These are phyloP conservation scores for Karstenula rhodostoma DNA, from an alignment of 2,329 filamentous ascomycete species.

Conservation along the genomic window DNA sequence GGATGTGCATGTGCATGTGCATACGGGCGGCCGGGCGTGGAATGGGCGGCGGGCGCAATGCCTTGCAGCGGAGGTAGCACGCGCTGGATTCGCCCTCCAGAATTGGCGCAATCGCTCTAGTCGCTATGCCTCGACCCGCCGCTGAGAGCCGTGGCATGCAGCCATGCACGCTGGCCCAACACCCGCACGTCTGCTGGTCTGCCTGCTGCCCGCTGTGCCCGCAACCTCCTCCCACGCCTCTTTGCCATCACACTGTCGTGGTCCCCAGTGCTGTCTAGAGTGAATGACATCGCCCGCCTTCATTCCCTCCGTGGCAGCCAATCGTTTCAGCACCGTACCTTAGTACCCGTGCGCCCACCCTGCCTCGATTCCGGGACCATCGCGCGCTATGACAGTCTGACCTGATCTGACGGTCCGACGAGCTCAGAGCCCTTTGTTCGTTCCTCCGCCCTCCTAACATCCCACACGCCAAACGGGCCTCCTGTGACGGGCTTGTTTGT, in stretches of 20 bases:
- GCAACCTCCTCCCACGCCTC: constrained; percentile 14
- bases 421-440: constrained; percentile 45
- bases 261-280: neutral
- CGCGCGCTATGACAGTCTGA: constrained; percentile 52
- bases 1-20: no score
- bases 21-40: constrained; percentile 18
- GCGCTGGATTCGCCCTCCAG: constrained; percentile 39
- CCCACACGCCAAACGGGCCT: constrained; percentile 35
- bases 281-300: constrained; percentile 28
- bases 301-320: constrained; percentile 48
- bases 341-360: constrained; percentile 45
- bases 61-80: constrained; percentile 43
- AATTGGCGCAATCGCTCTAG: constrained; percentile 41
- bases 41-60: constrained; percentile 39
- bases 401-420: constrained; percentile 48
- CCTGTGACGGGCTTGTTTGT: constrained; percentile 33
- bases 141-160: constrained; percentile 22
- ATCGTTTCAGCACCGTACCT: constrained; percentile 51
- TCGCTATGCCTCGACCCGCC: constrained; percentile 44
- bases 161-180: constrained; percentile 45
- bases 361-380: constrained; percentile 47
- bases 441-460: constrained; percentile 26
- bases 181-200: constrained; percentile 25
- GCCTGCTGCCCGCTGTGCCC: neutral
- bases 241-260: neutral